A percentile compares a stretch with the other conserved stretches of the same genome.
Conservation (phyloP, 1,284 basidiomycete genomes). For the Sparassis latifolia region DNA sequence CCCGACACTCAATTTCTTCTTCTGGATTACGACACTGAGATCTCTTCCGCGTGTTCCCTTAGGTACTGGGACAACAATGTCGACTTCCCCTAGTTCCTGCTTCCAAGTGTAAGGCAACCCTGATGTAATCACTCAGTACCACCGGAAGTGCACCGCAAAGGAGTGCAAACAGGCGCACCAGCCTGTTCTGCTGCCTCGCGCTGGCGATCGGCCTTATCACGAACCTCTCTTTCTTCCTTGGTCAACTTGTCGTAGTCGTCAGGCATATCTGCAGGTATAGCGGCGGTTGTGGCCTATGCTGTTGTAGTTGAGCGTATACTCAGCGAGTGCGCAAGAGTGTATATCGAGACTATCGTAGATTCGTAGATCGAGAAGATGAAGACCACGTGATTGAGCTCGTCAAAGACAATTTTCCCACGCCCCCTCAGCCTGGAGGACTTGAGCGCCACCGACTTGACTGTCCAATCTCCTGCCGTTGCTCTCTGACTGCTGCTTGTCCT, state of each 20-base stretch:
- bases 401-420: constrained; percentile 2
- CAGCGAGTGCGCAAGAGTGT: not conserved
- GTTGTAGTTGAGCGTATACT: not conserved
- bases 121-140: constrained; percentile 28
- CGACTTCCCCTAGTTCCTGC: constrained; percentile 86
- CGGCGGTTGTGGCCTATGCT: not conserved
- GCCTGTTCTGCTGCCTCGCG: constrained; percentile 81
- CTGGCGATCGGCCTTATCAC: constrained; percentile 63
- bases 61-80: constrained; percentile 80
- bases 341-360: not conserved
- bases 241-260: constrained; percentile 75
- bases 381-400: constrained; percentile 9
- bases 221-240: constrained; percentile 67
- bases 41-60: constrained; percentile 81
- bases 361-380: constrained; percentile 1
- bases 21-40: constrained; percentile 70
- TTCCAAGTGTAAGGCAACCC: constrained; percentile 91
- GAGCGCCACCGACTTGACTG: too few species aligned
- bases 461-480: not conserved
- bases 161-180: constrained; percentile 43
- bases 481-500: not conserved
- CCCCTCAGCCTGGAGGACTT: not conserved
- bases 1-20: constrained; percentile 78
- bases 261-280: constrained; percentile 18
- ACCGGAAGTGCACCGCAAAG: constrained; percentile 11